A percentile compares a stretch with the other conserved stretches of the same genome.
Conservation (phyloP, 305 asterid species). For the Plantago coronopus region DNA sequence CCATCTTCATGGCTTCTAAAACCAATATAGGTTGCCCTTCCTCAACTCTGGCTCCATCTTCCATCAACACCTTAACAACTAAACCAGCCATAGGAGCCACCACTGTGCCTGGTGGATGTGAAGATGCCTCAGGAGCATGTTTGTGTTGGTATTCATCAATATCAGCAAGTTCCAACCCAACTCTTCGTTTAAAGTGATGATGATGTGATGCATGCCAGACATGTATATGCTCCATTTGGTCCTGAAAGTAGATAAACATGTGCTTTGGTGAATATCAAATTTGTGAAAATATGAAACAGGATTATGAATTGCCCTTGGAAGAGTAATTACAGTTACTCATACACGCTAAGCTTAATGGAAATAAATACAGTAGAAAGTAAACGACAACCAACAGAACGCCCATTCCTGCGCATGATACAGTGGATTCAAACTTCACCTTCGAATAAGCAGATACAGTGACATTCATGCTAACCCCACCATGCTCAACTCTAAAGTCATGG, state of each 20-base stretch:
- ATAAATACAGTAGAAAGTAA: not conserved
- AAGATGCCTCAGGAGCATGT: slow-evolving; percentile 47
- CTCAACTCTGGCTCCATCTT: slow-evolving; percentile 60
- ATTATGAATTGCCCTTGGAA: too few relatives aligned
- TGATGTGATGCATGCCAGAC: slow-evolving; percentile 73
- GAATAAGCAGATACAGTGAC: slow-evolving; percentile 68
- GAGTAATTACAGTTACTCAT: too few relatives aligned
- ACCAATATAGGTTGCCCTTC: slow-evolving; percentile 80
- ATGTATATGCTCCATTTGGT: slow-evolving; percentile 73
- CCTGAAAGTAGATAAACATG: slow-evolving; percentile 43
- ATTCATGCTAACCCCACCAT: slow-evolving; percentile 61
- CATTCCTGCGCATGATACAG: slow-evolving; percentile 3
- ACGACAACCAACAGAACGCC: not conserved
- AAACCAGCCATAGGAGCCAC: slow-evolving; percentile 97
- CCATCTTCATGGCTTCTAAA: slow-evolving; percentile 99
- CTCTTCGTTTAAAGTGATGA: slow-evolving; percentile 65
- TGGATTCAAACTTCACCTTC: slow-evolving; percentile 45
- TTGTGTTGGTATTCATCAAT: slow-evolving; percentile 45
- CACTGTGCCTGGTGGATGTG: slow-evolving; percentile 76
- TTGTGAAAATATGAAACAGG: too few relatives aligned
- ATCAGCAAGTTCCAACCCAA: slow-evolving; percentile 43
- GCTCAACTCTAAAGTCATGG: slow-evolving; percentile 68
- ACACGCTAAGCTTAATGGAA: not conserved
- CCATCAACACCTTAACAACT: slow-evolving; percentile 72
- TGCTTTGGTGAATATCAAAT: not conserved